Conservation (phyloP, 306 rosid genomes). For the Medicago truncatula region MtrunA17r5.0-ANR NC_053047.1:10358001-10358500, state of each 20-base stretch:
- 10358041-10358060: conserved; percentile 29
- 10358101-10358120: too few species aligned
- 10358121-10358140: neutral
- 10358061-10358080: too few species aligned
- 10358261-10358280: conserved; percentile 33
- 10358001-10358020: conserved; percentile 29
- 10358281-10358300: conserved; percentile 41
- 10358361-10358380: conserved; percentile 39
- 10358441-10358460: conserved; percentile 37
- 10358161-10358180: conserved; percentile 32
- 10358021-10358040: conserved; percentile 27
- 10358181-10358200: conserved; percentile 33
- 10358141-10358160: conserved; percentile 4
- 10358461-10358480: conserved; percentile 37
- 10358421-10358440: neutral
- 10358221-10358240: conserved; percentile 18
- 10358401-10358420: conserved; percentile 2
- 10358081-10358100: too few species aligned
- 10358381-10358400: conserved; percentile 27
- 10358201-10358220: conserved; percentile 25
- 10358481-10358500: conserved; percentile 16
- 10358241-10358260: conserved; percentile 34
- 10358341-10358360: conserved; percentile 30
- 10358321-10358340: conserved; percentile 31
- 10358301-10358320: conserved; percentile 10